Conservation (phyloP, 106 monocot species). For the Posidonia australis region DNA sequence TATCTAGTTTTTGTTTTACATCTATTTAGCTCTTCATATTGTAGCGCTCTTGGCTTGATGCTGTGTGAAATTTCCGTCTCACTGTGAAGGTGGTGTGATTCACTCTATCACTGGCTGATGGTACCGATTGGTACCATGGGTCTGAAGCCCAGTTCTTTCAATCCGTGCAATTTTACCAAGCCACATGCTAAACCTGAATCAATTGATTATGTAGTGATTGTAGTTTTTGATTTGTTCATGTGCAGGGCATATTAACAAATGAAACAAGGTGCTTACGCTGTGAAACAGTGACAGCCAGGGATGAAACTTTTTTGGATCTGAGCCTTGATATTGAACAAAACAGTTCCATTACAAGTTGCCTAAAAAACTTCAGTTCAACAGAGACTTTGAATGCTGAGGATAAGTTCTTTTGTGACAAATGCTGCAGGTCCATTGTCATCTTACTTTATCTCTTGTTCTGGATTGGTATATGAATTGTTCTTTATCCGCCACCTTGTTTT, state of each 20-base stretch:
- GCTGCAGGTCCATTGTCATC: constrained; percentile 31
- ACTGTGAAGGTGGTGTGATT: neutral
- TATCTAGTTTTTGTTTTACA: neutral
- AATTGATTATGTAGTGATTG: neutral
- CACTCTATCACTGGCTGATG: neutral
- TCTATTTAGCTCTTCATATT: neutral
- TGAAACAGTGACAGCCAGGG: constrained; percentile 54
- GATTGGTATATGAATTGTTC: neutral
- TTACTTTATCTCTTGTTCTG: neutral
- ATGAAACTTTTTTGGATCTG: constrained; percentile 44
- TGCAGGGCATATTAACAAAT: constrained; percentile 42
- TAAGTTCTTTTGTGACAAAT: constrained; percentile 51
- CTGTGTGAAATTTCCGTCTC: neutral
- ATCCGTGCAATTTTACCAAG: neutral
- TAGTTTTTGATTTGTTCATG: constrained; percentile 3
- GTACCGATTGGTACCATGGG: neutral
- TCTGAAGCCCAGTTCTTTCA: neutral
- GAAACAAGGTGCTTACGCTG: constrained; percentile 42
- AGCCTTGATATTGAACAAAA: constrained; percentile 53
- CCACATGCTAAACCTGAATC: neutral
- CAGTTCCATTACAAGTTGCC: constrained; percentile 48
- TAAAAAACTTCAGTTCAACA: constrained; percentile 44
- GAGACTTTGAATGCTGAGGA: constrained; percentile 54
- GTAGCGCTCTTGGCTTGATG: neutral
- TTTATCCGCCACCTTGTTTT: neutral